phyloP scores from a whole-genome alignment of 2,329 filamentous ascomycete genomes.

The Paraphaeosphaeria sporulosa region DNA sequence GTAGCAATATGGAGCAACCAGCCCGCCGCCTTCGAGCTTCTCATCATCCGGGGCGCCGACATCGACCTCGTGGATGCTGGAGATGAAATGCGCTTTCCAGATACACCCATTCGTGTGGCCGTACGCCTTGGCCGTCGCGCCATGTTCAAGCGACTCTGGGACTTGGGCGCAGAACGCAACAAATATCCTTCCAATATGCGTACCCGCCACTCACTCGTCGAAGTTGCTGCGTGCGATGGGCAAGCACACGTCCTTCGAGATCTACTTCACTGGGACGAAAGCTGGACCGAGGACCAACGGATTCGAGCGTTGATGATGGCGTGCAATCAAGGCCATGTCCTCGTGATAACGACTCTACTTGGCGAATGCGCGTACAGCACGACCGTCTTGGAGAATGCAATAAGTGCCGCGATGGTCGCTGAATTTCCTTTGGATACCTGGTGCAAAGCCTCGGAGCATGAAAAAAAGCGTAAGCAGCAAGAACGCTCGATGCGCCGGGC shows the following conservation, averaged over 20 bases:
- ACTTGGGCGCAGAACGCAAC: conserved; percentile 1
- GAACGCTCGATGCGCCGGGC: no score
- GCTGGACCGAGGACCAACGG: not conserved
- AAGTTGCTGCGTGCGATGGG: not conserved
- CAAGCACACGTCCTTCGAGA: not conserved
- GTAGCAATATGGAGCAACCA: conserved; percentile 7
- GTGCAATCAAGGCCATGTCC: not conserved
- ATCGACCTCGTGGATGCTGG: not conserved
- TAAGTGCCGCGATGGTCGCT: no score
- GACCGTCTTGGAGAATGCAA: no score
- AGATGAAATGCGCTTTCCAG: not conserved
- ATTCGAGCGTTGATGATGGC: not conserved
- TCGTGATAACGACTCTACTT: not conserved
- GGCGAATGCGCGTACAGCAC: no score
- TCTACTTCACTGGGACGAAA: conserved; percentile 2
- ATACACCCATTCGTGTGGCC: conserved; percentile 2
- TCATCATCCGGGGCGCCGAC: conserved; percentile 1
- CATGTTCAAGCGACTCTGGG: conserved; percentile 3
- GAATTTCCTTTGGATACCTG: no score
- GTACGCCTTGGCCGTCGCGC: not conserved
- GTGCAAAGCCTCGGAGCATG: no score
- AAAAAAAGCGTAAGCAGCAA: no score
- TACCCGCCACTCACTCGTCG: not conserved
- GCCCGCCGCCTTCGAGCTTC: not conserved
- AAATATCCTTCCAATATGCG: not conserved